phyloP scores from a whole-genome alignment of 2,329 filamentous ascomycete species.

The Claviceps quebecensis region DNA sequence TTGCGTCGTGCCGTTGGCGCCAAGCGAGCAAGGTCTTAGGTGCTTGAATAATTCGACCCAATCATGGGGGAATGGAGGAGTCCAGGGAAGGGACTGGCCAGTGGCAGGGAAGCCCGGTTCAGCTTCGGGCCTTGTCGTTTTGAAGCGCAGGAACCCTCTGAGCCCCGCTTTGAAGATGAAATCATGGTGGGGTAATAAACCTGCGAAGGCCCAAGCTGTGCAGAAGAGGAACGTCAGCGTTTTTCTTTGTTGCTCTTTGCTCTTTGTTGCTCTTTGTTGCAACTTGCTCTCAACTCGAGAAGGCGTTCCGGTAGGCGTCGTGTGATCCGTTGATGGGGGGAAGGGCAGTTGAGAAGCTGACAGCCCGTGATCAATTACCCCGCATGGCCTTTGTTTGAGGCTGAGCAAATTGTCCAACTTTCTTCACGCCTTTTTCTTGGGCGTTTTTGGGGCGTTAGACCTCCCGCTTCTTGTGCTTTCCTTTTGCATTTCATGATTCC shows the following conservation, averaged over 20 bases:
- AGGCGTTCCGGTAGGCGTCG: no score
- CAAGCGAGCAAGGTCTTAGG: constrained; percentile 3
- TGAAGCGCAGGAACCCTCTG: not conserved
- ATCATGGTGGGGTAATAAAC: not conserved
- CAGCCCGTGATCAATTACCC: no score
- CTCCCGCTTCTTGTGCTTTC: not conserved
- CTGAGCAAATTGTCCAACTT: no score
- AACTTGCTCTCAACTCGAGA: no score
- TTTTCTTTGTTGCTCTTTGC: not conserved
- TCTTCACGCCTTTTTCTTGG: no score
- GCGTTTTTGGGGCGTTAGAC: no score
- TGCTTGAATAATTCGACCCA: not conserved
- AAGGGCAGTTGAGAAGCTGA: no score
- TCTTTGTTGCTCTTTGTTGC: not conserved
- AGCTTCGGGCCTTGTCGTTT: no score
- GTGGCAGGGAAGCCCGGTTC: not conserved
- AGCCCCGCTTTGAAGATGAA: constrained; percentile 1
- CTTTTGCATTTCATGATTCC: not conserved
- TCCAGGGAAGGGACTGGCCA: not conserved
- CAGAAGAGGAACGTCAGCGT: not conserved
- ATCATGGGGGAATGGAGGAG: not conserved
- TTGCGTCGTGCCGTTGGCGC: not conserved
- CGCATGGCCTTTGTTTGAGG: no score
- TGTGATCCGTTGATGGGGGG: no score
- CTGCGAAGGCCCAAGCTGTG: not conserved